Evolutionary conservation across 1,139 yeast species (phyloP).

Genomic region (Williopsis jadinii): DNA sequence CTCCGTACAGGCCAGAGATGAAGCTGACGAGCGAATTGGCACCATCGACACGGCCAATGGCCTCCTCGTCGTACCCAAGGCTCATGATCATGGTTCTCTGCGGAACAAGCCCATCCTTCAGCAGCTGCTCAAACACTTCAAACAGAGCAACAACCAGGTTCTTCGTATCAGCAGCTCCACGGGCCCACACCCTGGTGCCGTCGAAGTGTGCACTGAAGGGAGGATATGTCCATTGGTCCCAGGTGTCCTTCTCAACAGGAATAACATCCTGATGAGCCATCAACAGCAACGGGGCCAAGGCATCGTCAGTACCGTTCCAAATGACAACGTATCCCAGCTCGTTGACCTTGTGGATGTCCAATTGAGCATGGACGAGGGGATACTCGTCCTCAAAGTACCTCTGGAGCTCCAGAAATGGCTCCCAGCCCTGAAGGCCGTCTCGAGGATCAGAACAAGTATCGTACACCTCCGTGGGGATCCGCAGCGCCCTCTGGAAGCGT

Average conservation of each 20-base stretch:
- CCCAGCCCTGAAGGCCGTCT: conserved; percentile 30
- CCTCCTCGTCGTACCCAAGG: conserved; percentile 72
- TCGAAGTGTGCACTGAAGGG: conserved; percentile 67
- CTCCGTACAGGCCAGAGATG: conserved; percentile 38
- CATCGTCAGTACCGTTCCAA: conserved; percentile 53
- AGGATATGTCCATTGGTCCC: conserved; percentile 54
- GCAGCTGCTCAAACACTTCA: conserved; percentile 49
- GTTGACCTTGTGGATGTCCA: conserved; percentile 43
- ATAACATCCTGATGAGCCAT: conserved; percentile 82
- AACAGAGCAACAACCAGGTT: conserved; percentile 46
- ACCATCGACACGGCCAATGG: conserved; percentile 49
- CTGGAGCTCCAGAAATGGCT: conserved; percentile 43
- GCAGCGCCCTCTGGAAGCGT: conserved; percentile 46
- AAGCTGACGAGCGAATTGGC: conserved; percentile 39
- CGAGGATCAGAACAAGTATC: conserved; percentile 41
- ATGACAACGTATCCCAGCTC: conserved; percentile 60
- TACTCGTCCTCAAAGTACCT: conserved; percentile 45
- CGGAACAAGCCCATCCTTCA: conserved; percentile 41
- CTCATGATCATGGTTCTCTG: conserved; percentile 50
- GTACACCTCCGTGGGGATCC: conserved; percentile 51
- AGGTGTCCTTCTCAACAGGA: conserved; percentile 56
- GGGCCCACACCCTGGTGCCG: conserved; percentile 51
- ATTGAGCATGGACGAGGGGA: conserved; percentile 44
- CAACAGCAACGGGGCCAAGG: conserved; percentile 56
- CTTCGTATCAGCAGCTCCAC: conserved; percentile 63